Evolutionary conservation across 2,329 filamentous ascomycete genomes (phyloP).

Genomic region (Penicillium occitanis): DNA sequence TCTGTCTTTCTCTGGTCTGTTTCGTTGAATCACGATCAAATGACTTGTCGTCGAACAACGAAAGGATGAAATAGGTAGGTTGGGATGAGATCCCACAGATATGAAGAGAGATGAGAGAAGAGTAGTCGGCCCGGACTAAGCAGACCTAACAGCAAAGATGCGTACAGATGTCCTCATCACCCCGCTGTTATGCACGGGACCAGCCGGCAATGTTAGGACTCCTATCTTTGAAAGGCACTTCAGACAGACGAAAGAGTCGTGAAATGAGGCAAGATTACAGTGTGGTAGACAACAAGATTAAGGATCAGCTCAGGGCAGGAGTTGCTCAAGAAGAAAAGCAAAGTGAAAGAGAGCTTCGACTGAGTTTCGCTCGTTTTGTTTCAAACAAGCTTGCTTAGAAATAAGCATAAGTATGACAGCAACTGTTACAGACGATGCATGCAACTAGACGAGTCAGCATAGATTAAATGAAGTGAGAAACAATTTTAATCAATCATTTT

Average conservation of each 20-base stretch:
- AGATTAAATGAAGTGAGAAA: slow-evolving; percentile 1
- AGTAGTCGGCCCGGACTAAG: neutral
- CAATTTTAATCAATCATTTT: neutral
- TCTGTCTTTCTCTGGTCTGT: neutral
- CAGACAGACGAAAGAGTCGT: neutral
- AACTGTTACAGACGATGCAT: slow-evolving; percentile 4
- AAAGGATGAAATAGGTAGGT: no score
- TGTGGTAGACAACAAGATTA: neutral
- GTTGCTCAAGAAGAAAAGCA: neutral
- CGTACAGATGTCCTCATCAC: slow-evolving; percentile 1
- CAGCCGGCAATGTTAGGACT: slow-evolving; percentile 4
- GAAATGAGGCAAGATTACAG: neutral
- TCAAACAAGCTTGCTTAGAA: slow-evolving; percentile 8
- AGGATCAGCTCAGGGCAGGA: neutral
- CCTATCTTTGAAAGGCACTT: neutral
- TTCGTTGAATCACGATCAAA: neutral
- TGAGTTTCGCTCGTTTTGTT: neutral
- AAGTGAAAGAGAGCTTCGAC: neutral
- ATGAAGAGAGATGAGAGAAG: neutral
- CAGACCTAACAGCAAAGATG: neutral
- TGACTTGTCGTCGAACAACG: neutral
- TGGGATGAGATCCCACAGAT: neutral
- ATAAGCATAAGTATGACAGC: slow-evolving; percentile 3
- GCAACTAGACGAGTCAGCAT: neutral
- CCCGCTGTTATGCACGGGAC: slow-evolving; percentile 4